These are phyloP conservation scores for Fusarium albidum DNA, from an alignment of 2,329 filamentous ascomycete species.

Conservation along the genomic window DNA sequence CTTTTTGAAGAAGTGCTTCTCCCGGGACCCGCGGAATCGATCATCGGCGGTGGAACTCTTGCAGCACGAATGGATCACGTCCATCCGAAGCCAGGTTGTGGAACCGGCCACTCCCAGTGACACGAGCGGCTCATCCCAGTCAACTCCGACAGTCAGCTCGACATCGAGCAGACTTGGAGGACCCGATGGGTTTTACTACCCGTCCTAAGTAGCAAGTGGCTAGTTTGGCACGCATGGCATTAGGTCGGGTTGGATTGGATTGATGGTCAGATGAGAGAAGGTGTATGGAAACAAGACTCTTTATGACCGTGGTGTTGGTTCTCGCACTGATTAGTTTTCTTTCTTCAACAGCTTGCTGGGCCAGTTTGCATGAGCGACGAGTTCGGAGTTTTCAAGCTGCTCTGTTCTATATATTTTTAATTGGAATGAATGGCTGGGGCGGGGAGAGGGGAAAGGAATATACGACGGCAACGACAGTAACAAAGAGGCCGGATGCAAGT, in stretches of 20 bases:
- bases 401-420: constrained; percentile 33
- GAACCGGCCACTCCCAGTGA: constrained; percentile 71
- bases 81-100: constrained; percentile 70
- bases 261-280: constrained; percentile 18
- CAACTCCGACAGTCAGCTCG: constrained; percentile 44
- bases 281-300: constrained; percentile 14
- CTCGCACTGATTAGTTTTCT: constrained; percentile 28
- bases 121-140: constrained; percentile 51
- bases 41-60: constrained; percentile 87
- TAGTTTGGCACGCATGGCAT: not conserved
- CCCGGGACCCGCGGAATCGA: constrained; percentile 80
- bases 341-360: constrained; percentile 26
- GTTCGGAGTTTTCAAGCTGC: constrained; percentile 37
- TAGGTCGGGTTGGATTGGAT: not conserved
- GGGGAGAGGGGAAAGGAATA: constrained; percentile 12
- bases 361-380: constrained; percentile 35
- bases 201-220: not conserved
- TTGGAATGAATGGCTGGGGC: constrained; percentile 30
- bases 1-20: constrained; percentile 87
- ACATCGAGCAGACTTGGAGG: constrained; percentile 43
- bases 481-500: constrained; percentile 25
- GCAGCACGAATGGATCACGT: constrained; percentile 90
- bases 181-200: constrained; percentile 44
- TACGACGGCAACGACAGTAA: constrained; percentile 37
- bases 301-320: constrained; percentile 28